Evolutionary conservation across 208 protist species (phyloP).

Genomic region (Trypanosomatidae sp.): DNA sequence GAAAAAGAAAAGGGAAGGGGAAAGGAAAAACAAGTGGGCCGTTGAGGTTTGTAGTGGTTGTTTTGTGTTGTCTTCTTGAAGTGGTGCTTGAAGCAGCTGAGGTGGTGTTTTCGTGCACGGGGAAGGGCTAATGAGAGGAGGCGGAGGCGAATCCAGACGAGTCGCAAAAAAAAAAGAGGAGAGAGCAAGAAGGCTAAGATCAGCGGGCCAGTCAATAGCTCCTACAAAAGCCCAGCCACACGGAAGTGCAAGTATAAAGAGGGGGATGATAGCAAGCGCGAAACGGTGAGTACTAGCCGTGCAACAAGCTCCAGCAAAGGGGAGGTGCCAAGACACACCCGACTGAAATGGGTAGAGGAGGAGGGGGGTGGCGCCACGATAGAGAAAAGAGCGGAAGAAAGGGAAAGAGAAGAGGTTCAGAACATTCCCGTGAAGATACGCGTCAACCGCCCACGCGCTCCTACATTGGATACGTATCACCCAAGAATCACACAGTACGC

Average conservation of each 20-base stretch:
- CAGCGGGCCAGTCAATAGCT: background rate
- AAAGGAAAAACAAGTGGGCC: background rate
- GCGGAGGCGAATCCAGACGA: background rate
- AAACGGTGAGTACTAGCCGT: background rate
- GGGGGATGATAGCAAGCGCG: background rate
- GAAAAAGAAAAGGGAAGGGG: conserved; percentile 2
- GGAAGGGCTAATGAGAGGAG: background rate
- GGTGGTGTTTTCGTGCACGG: background rate
- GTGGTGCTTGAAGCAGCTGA: background rate
- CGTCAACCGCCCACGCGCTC: background rate
- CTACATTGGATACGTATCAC: background rate
- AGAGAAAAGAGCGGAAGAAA: background rate
- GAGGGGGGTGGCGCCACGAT: background rate
- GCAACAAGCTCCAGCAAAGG: background rate
- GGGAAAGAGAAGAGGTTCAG: background rate
- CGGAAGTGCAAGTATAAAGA: background rate
- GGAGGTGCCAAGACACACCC: background rate
- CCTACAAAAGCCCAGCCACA: no score
- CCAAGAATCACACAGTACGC: background rate
- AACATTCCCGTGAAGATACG: background rate
- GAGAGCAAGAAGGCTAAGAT: background rate
- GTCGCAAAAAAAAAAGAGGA: background rate
- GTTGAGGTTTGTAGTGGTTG: background rate
- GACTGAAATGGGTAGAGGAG: background rate
- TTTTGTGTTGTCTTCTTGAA: background rate